Percentiles rank a stretch among this genome's conserved stretches.
Evolutionary conservation across 1,139 yeast species (phyloP).

Genomic region (Nakaseomyces sp.): DNA sequence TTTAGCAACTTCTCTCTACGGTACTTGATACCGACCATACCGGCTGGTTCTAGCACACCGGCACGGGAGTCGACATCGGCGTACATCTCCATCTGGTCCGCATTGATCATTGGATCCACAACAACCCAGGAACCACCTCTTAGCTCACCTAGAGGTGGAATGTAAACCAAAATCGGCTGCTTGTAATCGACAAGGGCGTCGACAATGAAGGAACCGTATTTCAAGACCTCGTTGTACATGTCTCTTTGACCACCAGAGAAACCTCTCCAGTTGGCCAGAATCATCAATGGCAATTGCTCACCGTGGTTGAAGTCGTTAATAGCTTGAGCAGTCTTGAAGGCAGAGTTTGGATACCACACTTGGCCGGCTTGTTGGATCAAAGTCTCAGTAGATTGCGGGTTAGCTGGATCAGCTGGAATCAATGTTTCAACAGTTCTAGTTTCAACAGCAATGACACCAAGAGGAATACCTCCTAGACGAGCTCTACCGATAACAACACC

Average conservation of each 20-base stretch:
- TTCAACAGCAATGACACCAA: slow-evolving; percentile 96
- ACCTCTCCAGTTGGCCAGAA: slow-evolving; percentile 99
- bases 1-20: slow-evolving; percentile 83
- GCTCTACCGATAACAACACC: slow-evolving; percentile 99
- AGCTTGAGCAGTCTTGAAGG: slow-evolving; percentile 98
- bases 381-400: slow-evolving; percentile 84
- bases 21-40: slow-evolving; percentile 97
- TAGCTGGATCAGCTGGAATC: slow-evolving; percentile 96
- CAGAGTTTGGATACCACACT: slow-evolving; percentile 99
- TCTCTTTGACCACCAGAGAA: slow-evolving; percentile 99
- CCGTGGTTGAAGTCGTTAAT: slow-evolving; percentile 95
- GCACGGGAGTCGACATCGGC: slow-evolving; percentile 96
- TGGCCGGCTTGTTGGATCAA: slow-evolving; percentile 94
- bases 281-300: slow-evolving; percentile 95
- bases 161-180: slow-evolving; percentile 93
- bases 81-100: slow-evolving; percentile 98
- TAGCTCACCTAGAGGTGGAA: slow-evolving; percentile 95
- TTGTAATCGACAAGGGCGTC: slow-evolving; percentile 93
- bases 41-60: slow-evolving; percentile 97
- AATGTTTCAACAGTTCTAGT: slow-evolving; percentile 81
- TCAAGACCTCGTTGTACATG: slow-evolving; percentile 96
- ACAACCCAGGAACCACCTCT: slow-evolving; percentile 99
- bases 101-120: slow-evolving; percentile 94
- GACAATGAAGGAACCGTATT: slow-evolving; percentile 92
- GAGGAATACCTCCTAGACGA: slow-evolving; percentile 95